Percentiles rank a stretch among this genome's conserved stretches.
These are phyloP conservation scores for Hymenochaete sp. DNA, from an alignment of 1,284 basidiomycete genomes.

Conservation along the genomic window DNA sequence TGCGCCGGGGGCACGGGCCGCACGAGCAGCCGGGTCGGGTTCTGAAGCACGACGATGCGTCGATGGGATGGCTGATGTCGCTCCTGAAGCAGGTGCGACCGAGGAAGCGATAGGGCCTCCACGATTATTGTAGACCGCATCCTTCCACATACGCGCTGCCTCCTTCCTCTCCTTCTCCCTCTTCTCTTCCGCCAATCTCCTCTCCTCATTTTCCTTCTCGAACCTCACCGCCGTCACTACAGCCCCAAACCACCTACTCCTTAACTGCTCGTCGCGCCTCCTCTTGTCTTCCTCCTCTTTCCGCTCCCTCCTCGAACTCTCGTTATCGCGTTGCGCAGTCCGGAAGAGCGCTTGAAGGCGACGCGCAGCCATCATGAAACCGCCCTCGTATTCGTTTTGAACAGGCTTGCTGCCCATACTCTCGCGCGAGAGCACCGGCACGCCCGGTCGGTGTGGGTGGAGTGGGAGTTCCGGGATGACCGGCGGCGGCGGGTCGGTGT, in stretches of 20 bases:
- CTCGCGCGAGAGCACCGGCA: slow-evolving; percentile 12
- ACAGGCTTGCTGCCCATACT: background rate
- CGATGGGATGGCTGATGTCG: background rate
- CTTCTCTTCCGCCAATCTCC: slow-evolving; percentile 4
- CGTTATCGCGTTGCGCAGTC: background rate
- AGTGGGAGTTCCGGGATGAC: slow-evolving; percentile 1
- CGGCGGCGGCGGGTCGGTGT: slow-evolving; percentile 10
- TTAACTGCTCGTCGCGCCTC: background rate
- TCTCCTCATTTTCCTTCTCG: slow-evolving; percentile 1
- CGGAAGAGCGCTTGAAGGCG: slow-evolving; percentile 30
- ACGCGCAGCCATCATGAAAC: slow-evolving; percentile 60
- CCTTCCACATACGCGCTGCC: background rate
- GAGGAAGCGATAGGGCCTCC: background rate
- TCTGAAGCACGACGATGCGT: slow-evolving; percentile 8
- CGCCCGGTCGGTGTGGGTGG: slow-evolving; percentile 10
- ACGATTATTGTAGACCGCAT: background rate
- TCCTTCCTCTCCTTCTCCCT: slow-evolving; percentile 3
- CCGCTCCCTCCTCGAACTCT: slow-evolving; percentile 2
- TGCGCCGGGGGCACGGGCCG: background rate
- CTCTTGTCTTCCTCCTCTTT: slow-evolving; percentile 1
- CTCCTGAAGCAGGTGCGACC: background rate
- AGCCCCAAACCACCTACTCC: background rate
- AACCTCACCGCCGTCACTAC: slow-evolving; percentile 4
- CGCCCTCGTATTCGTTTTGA: slow-evolving; percentile 35
- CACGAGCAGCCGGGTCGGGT: background rate